These are phyloP conservation scores for Ilyonectria destructans DNA, from an alignment of 2,329 filamentous ascomycete species.

Conservation along the genomic window DNA sequence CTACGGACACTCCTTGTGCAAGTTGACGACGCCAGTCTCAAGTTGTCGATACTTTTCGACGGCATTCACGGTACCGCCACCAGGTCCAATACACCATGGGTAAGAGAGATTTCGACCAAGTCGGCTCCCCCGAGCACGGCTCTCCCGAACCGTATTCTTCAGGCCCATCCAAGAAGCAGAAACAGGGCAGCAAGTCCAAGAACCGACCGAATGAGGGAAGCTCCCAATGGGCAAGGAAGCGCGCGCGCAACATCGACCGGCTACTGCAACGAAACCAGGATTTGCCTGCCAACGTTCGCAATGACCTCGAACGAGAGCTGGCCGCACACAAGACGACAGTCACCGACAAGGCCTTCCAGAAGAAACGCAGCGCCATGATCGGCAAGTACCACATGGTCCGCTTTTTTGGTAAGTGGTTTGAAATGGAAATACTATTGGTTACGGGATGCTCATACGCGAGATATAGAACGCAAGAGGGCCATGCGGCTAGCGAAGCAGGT, in stretches of 20 bases:
- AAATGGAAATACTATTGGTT: background rate
- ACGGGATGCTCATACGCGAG: conserved; percentile 32
- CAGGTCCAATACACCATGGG: conserved; percentile 45
- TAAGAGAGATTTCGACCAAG: conserved; percentile 53
- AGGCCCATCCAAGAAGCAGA: conserved; percentile 53
- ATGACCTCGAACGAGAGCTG: conserved; percentile 82
- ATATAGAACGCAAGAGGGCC: conserved; percentile 80
- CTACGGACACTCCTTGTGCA: background rate
- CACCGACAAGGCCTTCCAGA: conserved; percentile 71
- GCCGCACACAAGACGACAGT: conserved; percentile 78
- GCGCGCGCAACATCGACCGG: conserved; percentile 79
- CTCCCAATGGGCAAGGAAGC: conserved; percentile 78
- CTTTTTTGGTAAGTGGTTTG: conserved; percentile 78
- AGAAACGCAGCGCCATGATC: conserved; percentile 79
- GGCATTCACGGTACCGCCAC: background rate
- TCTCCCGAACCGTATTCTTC: conserved; percentile 37
- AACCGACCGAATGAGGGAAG: conserved; percentile 63
- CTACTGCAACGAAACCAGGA: conserved; percentile 74
- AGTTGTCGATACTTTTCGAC: background rate
- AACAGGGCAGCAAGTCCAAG: conserved; percentile 55
- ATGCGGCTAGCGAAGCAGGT: conserved; percentile 77
- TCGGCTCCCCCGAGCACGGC: conserved; percentile 48
- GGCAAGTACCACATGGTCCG: conserved; percentile 86
- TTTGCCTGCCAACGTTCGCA: conserved; percentile 77
- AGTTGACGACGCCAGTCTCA: background rate